These are phyloP conservation scores for Pichia rugopelliculosa DNA, from an alignment of 805 yeast genomes.

Conservation along the genomic window DNA sequence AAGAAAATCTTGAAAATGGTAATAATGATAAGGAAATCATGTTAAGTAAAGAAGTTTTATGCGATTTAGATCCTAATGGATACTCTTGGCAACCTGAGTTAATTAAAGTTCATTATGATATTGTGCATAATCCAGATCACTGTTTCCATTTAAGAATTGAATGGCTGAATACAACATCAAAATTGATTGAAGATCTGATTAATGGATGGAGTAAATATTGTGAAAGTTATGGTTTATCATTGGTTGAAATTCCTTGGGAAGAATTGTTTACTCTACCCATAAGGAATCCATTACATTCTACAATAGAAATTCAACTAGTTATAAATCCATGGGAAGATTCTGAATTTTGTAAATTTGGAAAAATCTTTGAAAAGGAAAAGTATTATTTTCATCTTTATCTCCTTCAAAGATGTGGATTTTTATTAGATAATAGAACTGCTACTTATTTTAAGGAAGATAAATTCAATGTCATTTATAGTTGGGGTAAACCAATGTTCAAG, in stretches of 20 bases:
- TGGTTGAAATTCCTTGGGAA: constrained; percentile 88
- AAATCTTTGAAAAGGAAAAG: constrained; percentile 41
- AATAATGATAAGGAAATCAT: constrained; percentile 32
- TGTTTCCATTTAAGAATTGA: constrained; percentile 87
- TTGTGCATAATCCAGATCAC: constrained; percentile 89
- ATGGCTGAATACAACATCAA: constrained; percentile 89
- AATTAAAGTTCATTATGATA: constrained; percentile 79
- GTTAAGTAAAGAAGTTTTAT: constrained; percentile 57
- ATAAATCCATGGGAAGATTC: constrained; percentile 66
- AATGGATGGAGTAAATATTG: constrained; percentile 75
- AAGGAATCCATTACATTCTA: constrained; percentile 82
- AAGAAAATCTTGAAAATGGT: constrained; percentile 12
- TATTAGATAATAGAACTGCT: constrained; percentile 75
- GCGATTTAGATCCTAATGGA: constrained; percentile 67
- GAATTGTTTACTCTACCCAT: constrained; percentile 73
- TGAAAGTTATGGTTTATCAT: constrained; percentile 71
- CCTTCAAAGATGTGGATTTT: constrained; percentile 62
- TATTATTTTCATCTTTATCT: constrained; percentile 75
- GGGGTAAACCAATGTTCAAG: constrained; percentile 83
- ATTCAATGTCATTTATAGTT: constrained; percentile 72
- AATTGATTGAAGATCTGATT: constrained; percentile 71
- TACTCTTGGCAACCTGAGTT: constrained; percentile 73
- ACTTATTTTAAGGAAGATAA: constrained; percentile 41
- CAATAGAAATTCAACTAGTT: constrained; percentile 58
- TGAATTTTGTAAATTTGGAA: constrained; percentile 36